phyloP scores from a whole-genome alignment of 495 filamentous ascomycete genomes.

The Arthonia radiata region DNA sequence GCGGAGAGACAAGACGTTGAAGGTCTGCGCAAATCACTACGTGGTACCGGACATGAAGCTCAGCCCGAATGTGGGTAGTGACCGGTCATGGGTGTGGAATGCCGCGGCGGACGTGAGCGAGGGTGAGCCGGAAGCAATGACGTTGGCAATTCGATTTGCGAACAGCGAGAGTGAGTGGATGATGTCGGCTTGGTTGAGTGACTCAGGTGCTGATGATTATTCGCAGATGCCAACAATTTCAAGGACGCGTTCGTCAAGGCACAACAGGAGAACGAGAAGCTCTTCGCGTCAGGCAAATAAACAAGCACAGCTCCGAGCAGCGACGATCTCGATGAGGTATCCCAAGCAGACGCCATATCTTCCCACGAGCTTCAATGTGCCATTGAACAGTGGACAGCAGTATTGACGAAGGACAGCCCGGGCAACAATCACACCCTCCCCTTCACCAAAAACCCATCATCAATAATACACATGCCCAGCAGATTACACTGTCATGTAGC shows the following conservation, averaged over 20 bases:
- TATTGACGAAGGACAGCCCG: too few species aligned
- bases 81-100: constrained; percentile 99
- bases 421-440: too few species aligned
- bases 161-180: constrained; percentile 74
- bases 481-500: too few species aligned
- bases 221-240: constrained; percentile 77
- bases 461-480: too few species aligned
- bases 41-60: constrained; percentile 99
- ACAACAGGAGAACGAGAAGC: constrained; percentile 80
- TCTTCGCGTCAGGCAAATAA: constrained; percentile 26
- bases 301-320: too few species aligned
- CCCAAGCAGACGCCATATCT: too few species aligned
- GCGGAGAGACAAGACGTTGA: constrained; percentile 97
- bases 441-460: too few species aligned
- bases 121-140: constrained; percentile 88
- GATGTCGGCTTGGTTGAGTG: background rate
- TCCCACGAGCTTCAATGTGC: too few species aligned
- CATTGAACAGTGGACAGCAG: too few species aligned
- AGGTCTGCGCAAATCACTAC: constrained; percentile 99
- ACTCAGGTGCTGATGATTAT: constrained; percentile 6
- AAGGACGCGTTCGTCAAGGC: constrained; percentile 97
- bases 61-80: constrained; percentile 85
- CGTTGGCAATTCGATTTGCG: constrained; percentile 89
- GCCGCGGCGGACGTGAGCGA: constrained; percentile 93
- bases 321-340: too few species aligned